Conservation (phyloP, 257 asterid species). For the Capsicum rhomboideum region DNA sequence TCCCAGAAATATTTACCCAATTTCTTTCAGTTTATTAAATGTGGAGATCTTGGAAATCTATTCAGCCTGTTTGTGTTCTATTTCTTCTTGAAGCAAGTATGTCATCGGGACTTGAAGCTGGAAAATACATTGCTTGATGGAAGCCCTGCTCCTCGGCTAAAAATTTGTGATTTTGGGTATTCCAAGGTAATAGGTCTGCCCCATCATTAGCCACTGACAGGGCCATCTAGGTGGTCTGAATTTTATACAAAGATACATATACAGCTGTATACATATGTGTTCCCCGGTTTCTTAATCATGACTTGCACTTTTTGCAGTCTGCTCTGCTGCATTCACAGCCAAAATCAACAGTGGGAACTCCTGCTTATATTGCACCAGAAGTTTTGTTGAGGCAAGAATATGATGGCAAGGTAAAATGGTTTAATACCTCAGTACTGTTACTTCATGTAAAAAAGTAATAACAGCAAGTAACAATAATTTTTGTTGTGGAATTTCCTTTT, state of each 20-base stretch:
- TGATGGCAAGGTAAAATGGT: conserved; percentile 70
- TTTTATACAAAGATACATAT: not conserved
- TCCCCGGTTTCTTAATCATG: not conserved
- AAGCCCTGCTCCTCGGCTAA: conserved; percentile 84
- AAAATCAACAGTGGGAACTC: conserved; percentile 90
- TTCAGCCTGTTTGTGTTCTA: conserved; percentile 7
- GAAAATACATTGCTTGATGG: conserved; percentile 88
- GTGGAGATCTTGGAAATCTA: not conserved
- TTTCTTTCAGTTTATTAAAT: not conserved
- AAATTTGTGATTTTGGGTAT: conserved; percentile 92
- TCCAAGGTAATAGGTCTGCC: conserved; percentile 49
- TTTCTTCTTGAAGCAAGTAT: conserved; percentile 57
- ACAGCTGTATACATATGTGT: not conserved
- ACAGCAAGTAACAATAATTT: not conserved
- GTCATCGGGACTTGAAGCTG: conserved; percentile 86
- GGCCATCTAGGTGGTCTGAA: not conserved
- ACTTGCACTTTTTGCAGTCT: conserved; percentile 40
- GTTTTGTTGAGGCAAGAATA: conserved; percentile 67
- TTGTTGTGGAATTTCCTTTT: not conserved
- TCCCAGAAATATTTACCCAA: not conserved
- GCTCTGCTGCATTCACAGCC: conserved; percentile 88
- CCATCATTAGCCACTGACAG: not conserved
- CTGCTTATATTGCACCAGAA: conserved; percentile 92
- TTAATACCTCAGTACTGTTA: not conserved
- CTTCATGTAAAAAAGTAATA: not conserved